Base-by-base conservation (phyloP, 2,329 filamentous ascomycete species). In the Botrytis byssoidea region DNA sequence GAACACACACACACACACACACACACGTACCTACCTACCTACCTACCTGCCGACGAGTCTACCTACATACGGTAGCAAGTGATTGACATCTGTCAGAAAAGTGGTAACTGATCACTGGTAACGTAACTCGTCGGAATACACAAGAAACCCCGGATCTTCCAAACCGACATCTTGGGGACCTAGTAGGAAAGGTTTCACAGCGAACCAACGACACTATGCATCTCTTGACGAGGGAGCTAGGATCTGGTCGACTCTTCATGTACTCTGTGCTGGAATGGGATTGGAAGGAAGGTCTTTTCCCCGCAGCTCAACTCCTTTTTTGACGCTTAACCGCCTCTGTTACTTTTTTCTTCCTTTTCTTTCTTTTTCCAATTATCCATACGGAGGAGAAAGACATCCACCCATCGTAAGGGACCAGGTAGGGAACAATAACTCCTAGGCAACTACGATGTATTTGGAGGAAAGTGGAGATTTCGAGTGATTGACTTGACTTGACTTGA, bases 61-160 rank as follows among this genome's bases (percentile, higher is more conserved):
- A 55, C 25, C 25, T 55, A 55, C 25, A 55, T 29, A 8, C n/a
- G n/a, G n/a, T 55, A 29, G n/a, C n/a, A 55, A 25, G 9, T 37
- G 59, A 55, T 37, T 61, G 59, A 35, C 63, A 51, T 66, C 44
- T 51, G 44, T 67, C 44, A 67, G 32, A 67, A 40, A 44, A 44
- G 18, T 57, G 51, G 0, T 32, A 8, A 4, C 7, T 29, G 40
- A 12, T 40, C 37, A 9, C 37, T 12, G 37, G 35, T 35, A 35
- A 35, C 35, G 37, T 44, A 44, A 64, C n/a, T 64, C 61, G n/a
- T 44, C 25, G 46, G 46, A 22, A 48, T 10, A 25, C 64, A 67
- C 46, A 6, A 20, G 32, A 51, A 57, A 67, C 44, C 64, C 46
- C 64, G 42, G 64, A 67, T 67, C 64, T 51, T 67, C 46, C 64